Percentiles rank a stretch among this genome's conserved stretches.
phyloP scores from a whole-genome alignment of 2,329 filamentous ascomycete genomes.

The Grosmannia penicillata region DNA sequence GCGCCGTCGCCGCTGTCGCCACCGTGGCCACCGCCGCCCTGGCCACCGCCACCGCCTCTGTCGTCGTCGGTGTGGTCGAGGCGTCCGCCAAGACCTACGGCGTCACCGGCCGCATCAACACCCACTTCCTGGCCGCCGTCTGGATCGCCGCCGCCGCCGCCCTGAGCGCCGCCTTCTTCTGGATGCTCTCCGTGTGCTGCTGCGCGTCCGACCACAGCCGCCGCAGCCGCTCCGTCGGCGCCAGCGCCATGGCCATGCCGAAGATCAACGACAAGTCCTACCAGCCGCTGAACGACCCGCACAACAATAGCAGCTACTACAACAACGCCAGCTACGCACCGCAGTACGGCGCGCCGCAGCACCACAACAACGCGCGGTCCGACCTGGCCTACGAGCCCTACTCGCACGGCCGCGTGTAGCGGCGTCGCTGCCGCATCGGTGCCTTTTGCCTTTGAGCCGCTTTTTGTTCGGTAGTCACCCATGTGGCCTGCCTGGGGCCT shows the following conservation, averaged over 20 bases:
- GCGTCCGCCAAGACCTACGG: slow-evolving; percentile 55
- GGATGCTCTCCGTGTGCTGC: slow-evolving; percentile 85
- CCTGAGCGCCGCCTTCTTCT: slow-evolving; percentile 67
- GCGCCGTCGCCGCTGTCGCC: slow-evolving; percentile 40
- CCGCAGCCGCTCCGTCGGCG: slow-evolving; percentile 16
- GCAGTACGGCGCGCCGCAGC: slow-evolving; percentile 19
- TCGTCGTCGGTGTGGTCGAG: slow-evolving; percentile 56
- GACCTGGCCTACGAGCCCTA: slow-evolving; percentile 51
- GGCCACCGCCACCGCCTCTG: slow-evolving; percentile 57
- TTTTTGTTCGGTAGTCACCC: too few relatives aligned
- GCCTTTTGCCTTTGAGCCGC: too few relatives aligned
- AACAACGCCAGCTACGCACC: slow-evolving; percentile 16
- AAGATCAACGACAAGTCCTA: slow-evolving; percentile 37
- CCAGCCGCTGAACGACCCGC: slow-evolving; percentile 27
- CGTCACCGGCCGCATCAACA: slow-evolving; percentile 52
- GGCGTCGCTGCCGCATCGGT: too few relatives aligned
- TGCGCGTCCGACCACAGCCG: slow-evolving; percentile 51
- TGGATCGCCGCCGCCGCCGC: slow-evolving; percentile 75
- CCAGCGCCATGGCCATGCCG: slow-evolving; percentile 11
- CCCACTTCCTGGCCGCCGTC: slow-evolving; percentile 51
- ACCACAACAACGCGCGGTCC: slow-evolving; percentile 27
- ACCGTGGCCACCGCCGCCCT: slow-evolving; percentile 53
- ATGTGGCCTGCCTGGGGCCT: too few relatives aligned
- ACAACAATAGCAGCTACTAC: slow-evolving; percentile 21
- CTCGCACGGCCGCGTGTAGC: slow-evolving; percentile 37